Base-by-base conservation (phyloP, 495 filamentous ascomycete genomes). In the Choiromyces venosus region DNA sequence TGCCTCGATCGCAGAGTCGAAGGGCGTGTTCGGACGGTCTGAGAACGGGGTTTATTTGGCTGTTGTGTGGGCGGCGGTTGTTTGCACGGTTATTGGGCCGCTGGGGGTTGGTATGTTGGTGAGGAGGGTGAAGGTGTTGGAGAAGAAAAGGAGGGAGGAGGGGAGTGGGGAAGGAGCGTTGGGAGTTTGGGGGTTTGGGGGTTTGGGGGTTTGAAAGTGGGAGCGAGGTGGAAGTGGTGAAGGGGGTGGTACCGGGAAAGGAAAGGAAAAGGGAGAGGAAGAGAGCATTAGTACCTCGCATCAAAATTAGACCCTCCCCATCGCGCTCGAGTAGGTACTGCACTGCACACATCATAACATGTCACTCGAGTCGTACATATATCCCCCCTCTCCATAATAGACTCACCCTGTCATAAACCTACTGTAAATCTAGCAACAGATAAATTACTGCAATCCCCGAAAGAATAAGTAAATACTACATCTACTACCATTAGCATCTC, bases 51-150 rank as follows among this genome's bases (percentile, higher is more conserved):
- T 87, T 6, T 94, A 91, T 76, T 82, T 93, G 4, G 83, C 92
- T 10, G 86, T 90, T 0, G 86, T 89, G 0, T 94, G 91, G 91
- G 92, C 91, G 1, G 90, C 93, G 14, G 85, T 91, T 0, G 74
- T 94, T 2, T 93, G 91, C 73, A 94, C 92, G 0, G 83, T 93
- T 36, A 71, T 91, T n/a, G 91, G 91, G 0, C 91, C 92, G 0
- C 79, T 93, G 1, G 84, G 83, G 7, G 89, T 93, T 2, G 92
- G 92, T 0, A 68, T 89, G 21, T 66, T 73, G 35, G 76, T 74
- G 36, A 36, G 71, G 39, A 29, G 74, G 37, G 76, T 84, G 2
- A 82, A 82, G 46, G 67, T 46, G 44, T 71, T 83, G 4, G 78
- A 82, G 72, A 66, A 42, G 21, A 65, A 46, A 52, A 73, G 56